Percentiles rank a stretch among this genome's conserved stretches.
Conservation (phyloP, 2,329 filamentous ascomycete species). For the Whalleya microplaca region DNA sequence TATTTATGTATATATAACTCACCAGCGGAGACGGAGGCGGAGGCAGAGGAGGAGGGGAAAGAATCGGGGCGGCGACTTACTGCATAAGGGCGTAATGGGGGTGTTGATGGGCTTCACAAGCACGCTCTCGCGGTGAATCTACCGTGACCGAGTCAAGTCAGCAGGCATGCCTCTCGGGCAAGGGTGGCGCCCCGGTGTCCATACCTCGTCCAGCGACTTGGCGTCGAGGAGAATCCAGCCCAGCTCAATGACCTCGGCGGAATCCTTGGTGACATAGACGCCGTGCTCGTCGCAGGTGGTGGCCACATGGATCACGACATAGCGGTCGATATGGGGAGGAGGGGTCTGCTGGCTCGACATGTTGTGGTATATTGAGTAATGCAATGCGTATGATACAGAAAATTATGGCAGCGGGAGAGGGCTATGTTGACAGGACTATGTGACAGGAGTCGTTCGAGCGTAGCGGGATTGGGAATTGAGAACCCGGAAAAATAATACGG, state of each 20-base stretch:
- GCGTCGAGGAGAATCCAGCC: constrained; percentile 96
- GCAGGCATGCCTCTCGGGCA: constrained; percentile 9
- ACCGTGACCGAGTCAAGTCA: constrained; percentile 22
- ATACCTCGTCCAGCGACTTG: constrained; percentile 90
- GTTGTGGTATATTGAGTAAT: constrained; percentile 28
- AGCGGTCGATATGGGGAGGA: constrained; percentile 84
- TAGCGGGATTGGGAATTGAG: constrained; percentile 2
- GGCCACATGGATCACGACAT: constrained; percentile 96
- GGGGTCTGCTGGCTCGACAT: constrained; percentile 55
- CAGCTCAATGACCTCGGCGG: constrained; percentile 97
- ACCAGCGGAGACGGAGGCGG: neutral
- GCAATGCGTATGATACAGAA: constrained; percentile 21
- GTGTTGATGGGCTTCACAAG: constrained; percentile 99
- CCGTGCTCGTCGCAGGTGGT: constrained; percentile 99
- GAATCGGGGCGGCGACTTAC: constrained; percentile 75
- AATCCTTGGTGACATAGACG: constrained; percentile 99
- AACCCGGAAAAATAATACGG: constrained; percentile 3
- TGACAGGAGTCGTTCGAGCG: constrained; percentile 10
- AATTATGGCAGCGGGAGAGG: constrained; percentile 12
- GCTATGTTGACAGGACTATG: constrained; percentile 15
- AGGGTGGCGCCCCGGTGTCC: constrained; percentile 28
- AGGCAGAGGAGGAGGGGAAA: no score
- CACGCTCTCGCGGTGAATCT: constrained; percentile 94
- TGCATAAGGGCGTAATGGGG: constrained; percentile 97
- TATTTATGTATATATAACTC: no score